Evolutionary conservation across 1,284 basidiomycete species (phyloP).

Genomic region (Cryptococcus sp.): DNA sequence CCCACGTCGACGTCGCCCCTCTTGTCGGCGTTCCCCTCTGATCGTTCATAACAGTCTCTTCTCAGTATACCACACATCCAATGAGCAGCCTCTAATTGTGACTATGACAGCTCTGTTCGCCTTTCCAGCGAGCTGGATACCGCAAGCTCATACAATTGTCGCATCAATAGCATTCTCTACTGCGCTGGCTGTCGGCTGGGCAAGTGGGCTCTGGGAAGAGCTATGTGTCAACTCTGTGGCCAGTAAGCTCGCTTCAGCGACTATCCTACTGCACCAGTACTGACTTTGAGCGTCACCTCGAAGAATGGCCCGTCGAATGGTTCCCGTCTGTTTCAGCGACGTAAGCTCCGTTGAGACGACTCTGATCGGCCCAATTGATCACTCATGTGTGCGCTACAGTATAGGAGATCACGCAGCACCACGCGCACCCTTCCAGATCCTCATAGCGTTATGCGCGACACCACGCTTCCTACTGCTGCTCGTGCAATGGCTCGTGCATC

Average conservation of each 20-base stretch:
- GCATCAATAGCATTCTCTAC: slow-evolving; percentile 69
- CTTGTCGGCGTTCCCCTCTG: too few relatives aligned
- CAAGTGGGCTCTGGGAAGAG: slow-evolving; percentile 72
- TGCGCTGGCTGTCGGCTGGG: slow-evolving; percentile 69
- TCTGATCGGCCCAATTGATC: not conserved
- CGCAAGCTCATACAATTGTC: slow-evolving; percentile 65
- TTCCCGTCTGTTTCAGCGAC: slow-evolving; percentile 91
- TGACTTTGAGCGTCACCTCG: not conserved
- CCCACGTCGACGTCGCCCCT: too few relatives aligned
- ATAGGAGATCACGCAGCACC: slow-evolving; percentile 93
- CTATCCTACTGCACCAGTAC: too few relatives aligned
- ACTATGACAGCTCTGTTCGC: slow-evolving; percentile 42
- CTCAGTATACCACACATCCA: too few relatives aligned
- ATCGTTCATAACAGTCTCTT: too few relatives aligned
- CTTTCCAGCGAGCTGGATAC: slow-evolving; percentile 44
- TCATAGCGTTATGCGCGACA: slow-evolving; percentile 83
- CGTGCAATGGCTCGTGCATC: slow-evolving; percentile 68
- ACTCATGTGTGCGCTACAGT: slow-evolving; percentile 53
- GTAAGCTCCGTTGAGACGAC: slow-evolving; percentile 56
- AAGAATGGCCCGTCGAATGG: slow-evolving; percentile 83
- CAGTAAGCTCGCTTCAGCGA: slow-evolving; percentile 13
- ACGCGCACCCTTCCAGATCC: slow-evolving; percentile 82
- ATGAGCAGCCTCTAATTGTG: too few relatives aligned
- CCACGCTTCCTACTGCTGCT: slow-evolving; percentile 78
- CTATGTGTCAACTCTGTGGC: slow-evolving; percentile 82